Base-by-base conservation (phyloP, 495 filamentous ascomycete species). In the Lepidopterella palustris region DNA sequence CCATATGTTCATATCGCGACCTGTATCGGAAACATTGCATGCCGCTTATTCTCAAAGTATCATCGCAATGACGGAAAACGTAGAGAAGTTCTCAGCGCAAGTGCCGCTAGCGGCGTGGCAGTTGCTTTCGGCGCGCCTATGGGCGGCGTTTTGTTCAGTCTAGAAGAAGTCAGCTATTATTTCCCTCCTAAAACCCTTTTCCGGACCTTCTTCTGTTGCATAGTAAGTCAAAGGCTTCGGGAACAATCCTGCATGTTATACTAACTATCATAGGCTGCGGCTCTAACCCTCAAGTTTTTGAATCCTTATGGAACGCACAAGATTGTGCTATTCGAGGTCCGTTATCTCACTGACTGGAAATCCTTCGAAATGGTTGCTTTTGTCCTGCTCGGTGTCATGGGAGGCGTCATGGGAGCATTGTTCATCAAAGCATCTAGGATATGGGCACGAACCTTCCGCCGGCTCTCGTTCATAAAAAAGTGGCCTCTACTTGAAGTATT, bases 151-250 rank as follows among this genome's bases (percentile, higher is more conserved):
- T 60, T 73, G 9, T 73, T 97, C 71, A 90, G 90, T 55, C 74
- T 97, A 24, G 92, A 97, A 73, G 92, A 97, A 79, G 90, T 96
- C 67, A 88, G 87, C 71, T 98, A 98, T 72, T 98, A 96, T 70
- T 97, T 97, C 72, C 93, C 92, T 3, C 88, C 93, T n/a, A 97
- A 98, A 74, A 97, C 92, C 2, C 82, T 98, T 3, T 98, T 98
- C 76, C 80, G 93, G 39, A 98, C 93, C 1, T 97, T 98, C 77
- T 98, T 97, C 74, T 96, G 91, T 73, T 98, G 92, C 73, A 97
- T 97, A 66, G 88, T 87, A 70, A 67, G 76, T 69, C 40, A 35
- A 24, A 24, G 47, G 39, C 20, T 32, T 35, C 49, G 35, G 27
- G 5, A 23, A 27, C 25, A 24, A 32, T 42, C 3, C 20, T 47